Base-by-base conservation (phyloP, 148 eudicot species). In the Amaranthus hypochondriacus region DNA sequence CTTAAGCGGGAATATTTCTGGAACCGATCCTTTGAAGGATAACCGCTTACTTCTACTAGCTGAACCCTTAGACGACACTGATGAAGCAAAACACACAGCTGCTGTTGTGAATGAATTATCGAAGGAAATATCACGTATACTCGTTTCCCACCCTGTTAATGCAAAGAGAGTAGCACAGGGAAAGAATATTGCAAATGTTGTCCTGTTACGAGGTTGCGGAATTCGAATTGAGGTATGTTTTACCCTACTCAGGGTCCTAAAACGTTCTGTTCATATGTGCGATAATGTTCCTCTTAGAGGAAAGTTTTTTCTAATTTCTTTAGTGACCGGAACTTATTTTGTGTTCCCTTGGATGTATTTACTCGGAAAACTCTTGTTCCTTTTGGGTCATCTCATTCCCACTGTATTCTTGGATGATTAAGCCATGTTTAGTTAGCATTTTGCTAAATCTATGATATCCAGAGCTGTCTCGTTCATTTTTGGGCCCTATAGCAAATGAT, bases 21-120 rank as follows among this genome's bases (percentile, higher is more conserved):
- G 99, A 81, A 95, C 99, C 6, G 99, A 92, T 75, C 99, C 97
- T 5, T 71, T 95, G 77, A 95, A 95, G 82, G 97, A 95, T 73
- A 89, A 95, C 57, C 96, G 97, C 51, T 75, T 89, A 76, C 97
- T 92, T 80, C 73, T 95, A 80, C 84, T 87, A 86, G 98, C 92
- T 28, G 70, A 90, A 65, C 78, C 94, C 54, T 85, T 92, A 51
- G 99, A 95, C 83, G 87, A 83, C 71, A 88, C 96, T 44, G 90
- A 87, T 11, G 99, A 95, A 77, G 96, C 97, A 49, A 92, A 85
- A 72, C 93, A 92, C 79, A 92, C 99, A 18, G 96, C 96, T 74
- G 75, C 81, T 62, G 94, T 95, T 70, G 93, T 95, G 73, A 95
- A 95, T 81, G 99, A 92, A 75, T 82, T 95, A 77, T 92, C 99